A percentile compares a stretch with the other conserved stretches of the same genome.
Evolutionary conservation across 2,329 filamentous ascomycete species (phyloP).

Genomic region (Macrophomina tecta): DNA sequence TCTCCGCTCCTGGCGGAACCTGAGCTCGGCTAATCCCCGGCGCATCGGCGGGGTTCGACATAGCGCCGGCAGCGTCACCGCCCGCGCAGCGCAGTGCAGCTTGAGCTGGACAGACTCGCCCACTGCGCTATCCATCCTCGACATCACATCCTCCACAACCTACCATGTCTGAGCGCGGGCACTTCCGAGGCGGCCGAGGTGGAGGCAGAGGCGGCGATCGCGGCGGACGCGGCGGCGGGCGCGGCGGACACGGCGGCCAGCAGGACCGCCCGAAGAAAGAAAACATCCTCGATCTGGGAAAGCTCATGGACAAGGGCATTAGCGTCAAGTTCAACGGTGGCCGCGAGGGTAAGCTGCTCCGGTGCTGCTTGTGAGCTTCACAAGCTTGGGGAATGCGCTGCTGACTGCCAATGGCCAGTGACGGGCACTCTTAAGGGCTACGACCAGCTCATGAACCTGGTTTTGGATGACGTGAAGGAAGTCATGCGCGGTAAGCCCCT

Average conservation of each 20-base stretch:
- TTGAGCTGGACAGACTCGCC: slow-evolving; percentile 9
- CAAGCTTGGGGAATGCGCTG: not conserved
- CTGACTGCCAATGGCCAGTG: slow-evolving; percentile 60
- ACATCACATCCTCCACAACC: slow-evolving; percentile 1
- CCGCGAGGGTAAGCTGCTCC: slow-evolving; percentile 71
- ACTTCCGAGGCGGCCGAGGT: slow-evolving; percentile 53
- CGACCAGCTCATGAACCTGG: slow-evolving; percentile 97
- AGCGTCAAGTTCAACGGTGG: slow-evolving; percentile 97
- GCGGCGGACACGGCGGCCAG: slow-evolving; percentile 33
- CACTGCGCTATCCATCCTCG: slow-evolving; percentile 5
- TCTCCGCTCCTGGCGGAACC: slow-evolving; percentile 13
- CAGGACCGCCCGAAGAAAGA: slow-evolving; percentile 93
- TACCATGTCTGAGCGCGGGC: slow-evolving; percentile 62
- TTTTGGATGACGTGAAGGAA: slow-evolving; percentile 93
- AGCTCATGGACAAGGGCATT: slow-evolving; percentile 97
- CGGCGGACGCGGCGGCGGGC: slow-evolving; percentile 35
- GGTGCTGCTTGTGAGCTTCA: slow-evolving; percentile 26
- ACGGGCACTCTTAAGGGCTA: slow-evolving; percentile 91
- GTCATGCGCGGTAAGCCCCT: slow-evolving; percentile 74
- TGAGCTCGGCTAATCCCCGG: not conserved
- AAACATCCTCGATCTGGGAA: slow-evolving; percentile 92
- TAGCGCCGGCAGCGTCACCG: slow-evolving; percentile 12
- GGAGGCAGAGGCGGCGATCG: slow-evolving; percentile 36
- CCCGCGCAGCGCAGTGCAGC: slow-evolving; percentile 30
- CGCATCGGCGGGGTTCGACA: not conserved